Evolutionary conservation across 306 rosid species (phyloP).

Genomic region (Vicia villosa): DNA sequence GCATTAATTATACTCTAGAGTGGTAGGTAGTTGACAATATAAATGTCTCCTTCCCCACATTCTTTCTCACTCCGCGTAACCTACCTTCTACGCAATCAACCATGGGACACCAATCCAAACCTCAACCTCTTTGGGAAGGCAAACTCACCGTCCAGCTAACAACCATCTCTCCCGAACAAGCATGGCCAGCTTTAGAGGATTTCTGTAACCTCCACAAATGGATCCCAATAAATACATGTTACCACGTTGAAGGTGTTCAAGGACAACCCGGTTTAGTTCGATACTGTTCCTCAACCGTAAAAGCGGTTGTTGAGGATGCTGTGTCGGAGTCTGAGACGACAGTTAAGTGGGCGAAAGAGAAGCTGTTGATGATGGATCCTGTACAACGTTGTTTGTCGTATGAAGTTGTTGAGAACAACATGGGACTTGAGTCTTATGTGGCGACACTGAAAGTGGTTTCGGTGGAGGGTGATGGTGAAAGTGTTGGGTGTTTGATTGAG

Average conservation of each 20-base stretch:
- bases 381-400: conserved; percentile 49
- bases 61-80: neutral
- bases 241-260: conserved; percentile 43
- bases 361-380: conserved; percentile 51
- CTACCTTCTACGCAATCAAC: neutral
- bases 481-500: conserved; percentile 50
- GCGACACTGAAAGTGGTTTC: conserved; percentile 41
- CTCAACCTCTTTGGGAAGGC: conserved; percentile 57
- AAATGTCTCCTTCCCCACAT: neutral
- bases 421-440: conserved; percentile 55
- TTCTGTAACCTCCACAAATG: conserved; percentile 56
- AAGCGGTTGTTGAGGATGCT: neutral
- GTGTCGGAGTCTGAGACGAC: neutral
- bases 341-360: conserved; percentile 58
- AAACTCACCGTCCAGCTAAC: conserved; percentile 34
- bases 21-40: neutral
- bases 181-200: conserved; percentile 54
- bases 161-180: conserved; percentile 4
- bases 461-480: neutral
- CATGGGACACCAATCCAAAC: conserved; percentile 32
- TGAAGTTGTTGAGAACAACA: conserved; percentile 46
- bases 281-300: conserved; percentile 41
- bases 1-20: neutral
- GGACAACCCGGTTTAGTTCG: conserved; percentile 57
- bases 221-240: conserved; percentile 48